phyloP scores from a whole-genome alignment of 768 basidiomycete species.

The Lactarius akahatsu region DNA sequence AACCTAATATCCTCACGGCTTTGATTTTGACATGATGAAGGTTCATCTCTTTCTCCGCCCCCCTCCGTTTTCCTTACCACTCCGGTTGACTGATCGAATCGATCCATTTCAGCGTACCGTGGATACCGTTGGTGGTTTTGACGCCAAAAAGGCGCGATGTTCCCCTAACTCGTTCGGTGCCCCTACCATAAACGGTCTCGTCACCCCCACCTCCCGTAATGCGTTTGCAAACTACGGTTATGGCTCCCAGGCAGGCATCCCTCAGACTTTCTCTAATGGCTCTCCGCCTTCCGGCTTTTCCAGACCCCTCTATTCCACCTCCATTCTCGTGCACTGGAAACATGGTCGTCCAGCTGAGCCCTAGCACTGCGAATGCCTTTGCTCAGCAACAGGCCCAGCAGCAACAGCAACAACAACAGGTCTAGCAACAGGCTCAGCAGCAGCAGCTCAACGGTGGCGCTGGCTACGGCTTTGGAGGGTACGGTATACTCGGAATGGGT shows the following conservation, averaged over 20 bases:
- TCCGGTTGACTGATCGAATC: not conserved
- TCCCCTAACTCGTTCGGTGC: conserved; percentile 59
- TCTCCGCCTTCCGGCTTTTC: conserved; percentile 49
- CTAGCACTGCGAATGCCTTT: conserved; percentile 55
- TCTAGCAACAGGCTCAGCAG: conserved; percentile 44
- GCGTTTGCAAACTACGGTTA: conserved; percentile 88
- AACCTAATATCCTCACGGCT: conserved; percentile 64
- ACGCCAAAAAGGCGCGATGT: conserved; percentile 90
- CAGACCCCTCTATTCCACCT: conserved; percentile 67
- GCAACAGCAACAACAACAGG: conserved; percentile 33
- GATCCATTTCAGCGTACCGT: conserved; percentile 65
- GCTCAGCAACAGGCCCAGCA: conserved; percentile 50
- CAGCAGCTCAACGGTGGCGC: conserved; percentile 35
- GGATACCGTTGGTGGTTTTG: conserved; percentile 78
- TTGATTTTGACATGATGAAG: conserved; percentile 95
- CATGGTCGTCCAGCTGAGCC: conserved; percentile 65
- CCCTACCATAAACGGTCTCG: conserved; percentile 39
- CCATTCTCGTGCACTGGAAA: conserved; percentile 47
- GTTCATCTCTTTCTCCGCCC: conserved; percentile 39
- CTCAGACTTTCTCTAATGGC: conserved; percentile 53
- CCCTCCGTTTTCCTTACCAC: conserved; percentile 17
- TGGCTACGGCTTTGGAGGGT: conserved; percentile 63
- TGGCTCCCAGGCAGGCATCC: conserved; percentile 66
- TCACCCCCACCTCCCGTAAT: conserved; percentile 53
- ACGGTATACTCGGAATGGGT: conserved; percentile 81